Conservation (phyloP, 176 grass and related monocot species). For the Zoysia pacifica region DNA sequence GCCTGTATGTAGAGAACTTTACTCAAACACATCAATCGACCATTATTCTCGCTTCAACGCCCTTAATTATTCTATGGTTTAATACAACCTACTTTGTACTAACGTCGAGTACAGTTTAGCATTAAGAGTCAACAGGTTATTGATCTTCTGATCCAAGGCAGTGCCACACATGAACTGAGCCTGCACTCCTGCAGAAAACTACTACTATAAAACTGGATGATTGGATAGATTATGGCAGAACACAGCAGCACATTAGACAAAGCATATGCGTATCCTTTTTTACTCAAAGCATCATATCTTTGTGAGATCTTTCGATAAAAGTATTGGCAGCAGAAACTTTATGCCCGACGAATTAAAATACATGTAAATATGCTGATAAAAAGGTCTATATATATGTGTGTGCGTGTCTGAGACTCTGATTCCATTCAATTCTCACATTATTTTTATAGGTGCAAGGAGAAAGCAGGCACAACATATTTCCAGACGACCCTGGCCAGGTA, state of each 20-base stretch:
- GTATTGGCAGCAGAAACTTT: conserved; percentile 44
- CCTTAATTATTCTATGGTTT: conserved; percentile 5
- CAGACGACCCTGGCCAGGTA: conserved; percentile 80
- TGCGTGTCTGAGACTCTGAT: conserved; percentile 20
- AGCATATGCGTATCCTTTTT: conserved; percentile 24
- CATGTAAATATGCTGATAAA: conserved; percentile 48
- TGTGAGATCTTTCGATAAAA: conserved; percentile 59
- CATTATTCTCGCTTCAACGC: background rate
- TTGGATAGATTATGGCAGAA: conserved; percentile 27
- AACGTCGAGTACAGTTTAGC: background rate
- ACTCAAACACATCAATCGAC: background rate
- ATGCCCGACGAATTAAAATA: conserved; percentile 41
- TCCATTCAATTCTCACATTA: conserved; percentile 24
- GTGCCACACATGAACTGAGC: conserved; percentile 20
- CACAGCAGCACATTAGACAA: conserved; percentile 42
- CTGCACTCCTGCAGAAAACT: conserved; percentile 5
- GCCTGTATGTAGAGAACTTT: background rate
- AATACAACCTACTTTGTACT: background rate
- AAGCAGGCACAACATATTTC: conserved; percentile 50
- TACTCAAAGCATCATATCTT: conserved; percentile 50
- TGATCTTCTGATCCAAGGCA: conserved; percentile 28
- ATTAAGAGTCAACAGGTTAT: conserved; percentile 12
- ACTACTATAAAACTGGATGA: conserved; percentile 1
- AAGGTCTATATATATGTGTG: background rate
- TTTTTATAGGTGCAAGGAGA: conserved; percentile 50